Evolutionary conservation across 495 filamentous ascomycete species (phyloP).

Genomic region (Apiosordaria backusii): DNA sequence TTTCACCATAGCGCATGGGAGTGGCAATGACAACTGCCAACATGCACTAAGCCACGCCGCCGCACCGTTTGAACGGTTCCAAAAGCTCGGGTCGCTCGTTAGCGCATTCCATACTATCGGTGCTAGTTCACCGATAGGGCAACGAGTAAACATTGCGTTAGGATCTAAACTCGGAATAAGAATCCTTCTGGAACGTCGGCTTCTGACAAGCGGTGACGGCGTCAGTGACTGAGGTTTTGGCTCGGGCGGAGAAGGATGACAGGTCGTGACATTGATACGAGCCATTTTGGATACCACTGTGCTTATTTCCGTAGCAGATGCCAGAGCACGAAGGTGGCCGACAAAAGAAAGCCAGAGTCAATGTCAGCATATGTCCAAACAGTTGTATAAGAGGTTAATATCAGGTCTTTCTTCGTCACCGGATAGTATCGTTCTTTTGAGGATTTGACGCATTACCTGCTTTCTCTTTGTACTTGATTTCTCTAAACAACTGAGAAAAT

Average conservation of each 20-base stretch:
- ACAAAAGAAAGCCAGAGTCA: not conserved
- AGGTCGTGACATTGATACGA: not conserved
- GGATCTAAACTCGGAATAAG: not conserved
- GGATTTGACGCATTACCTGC: not conserved
- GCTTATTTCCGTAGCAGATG: not conserved
- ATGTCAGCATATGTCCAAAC: not conserved
- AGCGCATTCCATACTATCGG: not conserved
- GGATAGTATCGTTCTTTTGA: no score
- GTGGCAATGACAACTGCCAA: not conserved
- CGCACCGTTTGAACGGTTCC: not conserved
- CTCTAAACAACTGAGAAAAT: conserved; percentile 5
- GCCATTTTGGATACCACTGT: not conserved
- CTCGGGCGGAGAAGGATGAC: not conserved
- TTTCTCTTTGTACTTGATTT: not conserved
- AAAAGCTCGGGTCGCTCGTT: not conserved
- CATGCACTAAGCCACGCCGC: not conserved
- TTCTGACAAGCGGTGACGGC: not conserved
- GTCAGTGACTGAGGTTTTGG: not conserved
- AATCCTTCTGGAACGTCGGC: not conserved
- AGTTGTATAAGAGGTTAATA: not conserved
- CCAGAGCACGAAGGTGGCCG: not conserved
- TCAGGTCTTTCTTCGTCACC: not conserved
- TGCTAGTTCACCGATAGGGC: not conserved
- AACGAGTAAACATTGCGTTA: not conserved
- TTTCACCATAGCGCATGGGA: not conserved